phyloP scores from a whole-genome alignment of 306 rosid genomes.

The Parietaria judaica region DNA sequence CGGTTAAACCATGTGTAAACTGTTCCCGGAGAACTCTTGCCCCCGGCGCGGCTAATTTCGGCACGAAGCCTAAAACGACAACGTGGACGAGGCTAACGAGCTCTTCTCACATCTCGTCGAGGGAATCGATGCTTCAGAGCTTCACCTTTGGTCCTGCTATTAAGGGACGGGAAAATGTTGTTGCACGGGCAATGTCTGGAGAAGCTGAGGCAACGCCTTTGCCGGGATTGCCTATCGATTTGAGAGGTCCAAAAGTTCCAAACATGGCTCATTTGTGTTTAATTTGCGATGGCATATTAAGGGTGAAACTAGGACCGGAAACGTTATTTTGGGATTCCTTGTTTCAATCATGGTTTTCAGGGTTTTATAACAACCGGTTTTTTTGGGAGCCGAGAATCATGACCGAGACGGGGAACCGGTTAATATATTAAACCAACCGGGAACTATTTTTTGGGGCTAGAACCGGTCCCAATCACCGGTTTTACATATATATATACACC shows the following conservation, averaged over 20 bases:
- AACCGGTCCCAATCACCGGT: too few relatives aligned
- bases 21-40: conserved; percentile 9
- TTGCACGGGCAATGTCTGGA: conserved; percentile 20
- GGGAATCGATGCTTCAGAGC: conserved; percentile 12
- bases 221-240: conserved; percentile 28
- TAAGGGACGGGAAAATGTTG: neutral
- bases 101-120: conserved; percentile 25
- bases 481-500: too few relatives aligned
- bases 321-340: neutral
- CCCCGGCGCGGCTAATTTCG: conserved; percentile 6
- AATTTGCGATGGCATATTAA: too few relatives aligned
- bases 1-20: conserved; percentile 11
- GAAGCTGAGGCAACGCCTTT: conserved; percentile 14
- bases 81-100: conserved; percentile 17
- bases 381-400: neutral
- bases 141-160: neutral
- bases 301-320: neutral
- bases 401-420: too few relatives aligned
- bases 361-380: neutral
- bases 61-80: conserved; percentile 6
- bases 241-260: conserved; percentile 22
- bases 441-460: too few relatives aligned
- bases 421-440: too few relatives aligned
- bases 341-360: neutral
- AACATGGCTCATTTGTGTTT: neutral